Evolutionary conservation across 2,329 filamentous ascomycete species (phyloP).

Genomic region (Aureobasidium sp.): DNA sequence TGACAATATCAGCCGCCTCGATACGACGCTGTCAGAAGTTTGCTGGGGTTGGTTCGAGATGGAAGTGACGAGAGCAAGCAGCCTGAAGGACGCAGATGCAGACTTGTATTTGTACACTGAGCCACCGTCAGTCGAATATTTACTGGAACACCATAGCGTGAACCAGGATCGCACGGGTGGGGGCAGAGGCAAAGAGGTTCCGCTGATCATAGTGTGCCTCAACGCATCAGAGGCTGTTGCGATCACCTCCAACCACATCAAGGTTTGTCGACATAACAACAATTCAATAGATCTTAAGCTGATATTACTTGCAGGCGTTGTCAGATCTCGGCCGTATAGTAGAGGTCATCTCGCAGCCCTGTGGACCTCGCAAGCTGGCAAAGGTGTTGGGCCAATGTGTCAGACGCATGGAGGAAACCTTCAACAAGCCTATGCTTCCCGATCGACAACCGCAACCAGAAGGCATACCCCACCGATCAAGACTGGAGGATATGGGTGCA

Average conservation of each 20-base stretch:
- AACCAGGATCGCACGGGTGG: not conserved
- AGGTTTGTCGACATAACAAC: not conserved
- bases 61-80: constrained; percentile 13
- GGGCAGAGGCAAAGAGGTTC: constrained; percentile 18
- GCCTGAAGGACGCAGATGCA: constrained; percentile 4
- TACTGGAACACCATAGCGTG: constrained; percentile 13
- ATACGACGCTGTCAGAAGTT: constrained; percentile 12
- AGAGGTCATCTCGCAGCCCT: constrained; percentile 14
- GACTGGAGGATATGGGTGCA: constrained; percentile 2
- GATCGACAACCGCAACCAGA: not conserved
- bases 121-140: constrained; percentile 13
- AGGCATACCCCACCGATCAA: not conserved
- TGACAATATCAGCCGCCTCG: constrained; percentile 12
- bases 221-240: constrained; percentile 27
- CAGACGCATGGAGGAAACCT: not conserved
- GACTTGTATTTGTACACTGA: constrained; percentile 17
- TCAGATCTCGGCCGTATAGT: constrained; percentile 16
- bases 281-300: not conserved
- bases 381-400: constrained; percentile 11
- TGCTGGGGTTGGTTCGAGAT: constrained; percentile 18
- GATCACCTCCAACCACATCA: constrained; percentile 18
- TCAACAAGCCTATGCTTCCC: not conserved
- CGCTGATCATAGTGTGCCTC: constrained; percentile 32
- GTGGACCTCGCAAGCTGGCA: constrained; percentile 16
- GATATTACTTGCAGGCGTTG: not conserved